Evolutionary conservation across 2,329 filamentous ascomycete genomes (phyloP).

Genomic region (Venturiaceae sp.): DNA sequence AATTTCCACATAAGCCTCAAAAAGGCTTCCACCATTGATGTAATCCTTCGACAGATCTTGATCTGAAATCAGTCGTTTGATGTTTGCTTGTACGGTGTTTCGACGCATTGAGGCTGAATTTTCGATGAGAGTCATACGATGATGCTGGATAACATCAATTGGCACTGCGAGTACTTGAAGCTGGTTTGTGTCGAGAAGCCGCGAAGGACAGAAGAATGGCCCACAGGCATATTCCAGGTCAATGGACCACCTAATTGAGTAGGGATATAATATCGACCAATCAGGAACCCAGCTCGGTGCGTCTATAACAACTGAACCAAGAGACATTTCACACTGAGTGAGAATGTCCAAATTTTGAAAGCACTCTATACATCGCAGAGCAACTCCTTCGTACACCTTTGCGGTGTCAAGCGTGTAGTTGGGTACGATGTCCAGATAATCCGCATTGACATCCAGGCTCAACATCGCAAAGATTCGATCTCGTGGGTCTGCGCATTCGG

Average conservation of each 20-base stretch:
- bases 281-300: not conserved
- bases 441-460: not conserved
- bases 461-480: not conserved
- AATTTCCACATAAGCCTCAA: not conserved
- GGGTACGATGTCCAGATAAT: not conserved
- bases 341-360: not conserved
- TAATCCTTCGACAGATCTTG: not conserved
- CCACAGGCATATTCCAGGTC: not conserved
- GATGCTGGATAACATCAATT: not conserved
- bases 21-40: not conserved
- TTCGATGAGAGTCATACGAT: not conserved
- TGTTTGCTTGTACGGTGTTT: not conserved
- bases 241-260: not conserved
- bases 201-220: not conserved
- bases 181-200: not conserved
- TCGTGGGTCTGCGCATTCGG: not conserved
- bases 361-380: not conserved
- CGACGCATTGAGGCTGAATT: not conserved
- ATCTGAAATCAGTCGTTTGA: not conserved
- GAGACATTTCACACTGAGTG: not conserved
- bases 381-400: not conserved
- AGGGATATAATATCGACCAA: not conserved
- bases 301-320: not conserved
- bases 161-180: not conserved
- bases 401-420: not conserved